These are phyloP conservation scores for Aspergillus sp. DNA, from an alignment of 2,329 filamentous ascomycete genomes.

Conservation along the genomic window DNA sequence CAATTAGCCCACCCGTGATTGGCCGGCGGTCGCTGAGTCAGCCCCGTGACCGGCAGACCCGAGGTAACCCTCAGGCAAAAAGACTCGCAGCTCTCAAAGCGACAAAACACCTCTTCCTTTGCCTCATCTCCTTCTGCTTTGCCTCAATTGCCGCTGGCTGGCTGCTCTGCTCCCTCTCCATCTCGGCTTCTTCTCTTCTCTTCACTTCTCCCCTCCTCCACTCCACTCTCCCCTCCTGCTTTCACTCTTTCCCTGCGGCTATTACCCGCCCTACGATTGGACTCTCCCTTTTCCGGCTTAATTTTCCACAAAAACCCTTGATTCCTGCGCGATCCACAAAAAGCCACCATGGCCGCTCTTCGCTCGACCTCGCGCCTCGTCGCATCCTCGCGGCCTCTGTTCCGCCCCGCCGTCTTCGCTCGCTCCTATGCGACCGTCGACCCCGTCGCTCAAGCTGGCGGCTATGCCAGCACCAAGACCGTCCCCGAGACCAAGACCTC, in stretches of 20 bases:
- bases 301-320: slow-evolving; percentile 1
- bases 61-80: slow-evolving; percentile 29
- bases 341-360: slow-evolving; percentile 48
- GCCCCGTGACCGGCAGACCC: slow-evolving; percentile 35
- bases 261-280: neutral
- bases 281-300: slow-evolving; percentile 4
- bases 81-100: slow-evolving; percentile 11
- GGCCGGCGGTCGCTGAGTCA: slow-evolving; percentile 30
- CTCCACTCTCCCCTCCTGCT: slow-evolving; percentile 2
- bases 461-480: slow-evolving; percentile 30
- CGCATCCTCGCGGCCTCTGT: slow-evolving; percentile 43
- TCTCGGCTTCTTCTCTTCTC: slow-evolving; percentile 3
- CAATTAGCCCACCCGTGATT: slow-evolving; percentile 35
- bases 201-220: slow-evolving; percentile 4
- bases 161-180: slow-evolving; percentile 11
- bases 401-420: slow-evolving; percentile 40
- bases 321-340: slow-evolving; percentile 10
- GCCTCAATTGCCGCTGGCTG: slow-evolving; percentile 21
- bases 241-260: slow-evolving; percentile 5
- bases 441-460: slow-evolving; percentile 27
- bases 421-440: slow-evolving; percentile 51
- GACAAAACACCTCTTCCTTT: slow-evolving; percentile 27
- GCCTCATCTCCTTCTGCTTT: slow-evolving; percentile 16
- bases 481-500: slow-evolving; percentile 56
- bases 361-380: slow-evolving; percentile 48